Evolutionary conservation across 2,329 filamentous ascomycete genomes (phyloP), one percentile per base, ranked within the genome.

Genomic region (Aspergillus sp.): DNA sequence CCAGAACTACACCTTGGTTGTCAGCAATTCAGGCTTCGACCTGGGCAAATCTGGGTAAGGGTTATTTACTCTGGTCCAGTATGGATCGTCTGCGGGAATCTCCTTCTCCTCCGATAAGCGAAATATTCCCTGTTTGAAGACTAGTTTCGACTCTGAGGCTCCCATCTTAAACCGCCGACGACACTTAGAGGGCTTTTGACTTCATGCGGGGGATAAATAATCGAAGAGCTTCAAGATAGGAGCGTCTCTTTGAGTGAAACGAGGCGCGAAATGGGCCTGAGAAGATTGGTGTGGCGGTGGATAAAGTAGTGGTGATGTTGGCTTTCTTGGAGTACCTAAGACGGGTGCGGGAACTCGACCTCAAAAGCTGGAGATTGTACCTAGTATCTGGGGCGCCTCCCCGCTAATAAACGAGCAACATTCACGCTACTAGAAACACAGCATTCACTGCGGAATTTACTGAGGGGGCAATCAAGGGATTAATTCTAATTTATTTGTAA

Each of bases 51-150:
- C 35, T 19, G 35, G 17, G 11, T 8, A 19, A 31, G 8, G 71
- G 78, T 96, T 50, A 56, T 21, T 56, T 35, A 56, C 92, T 73
- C 91, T 90, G 63, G 90, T 88, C 95, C 95, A 99, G 79, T 96
- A 97, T 17, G 86, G 82, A 79, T 97, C 91, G 76, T 95, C 89
- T 56, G 91, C 86, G 59, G 91, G 84, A 71, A 98, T 97, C 73
- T 90, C 84, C 65, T 88, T 87, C 74, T 96, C 90, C 75, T 96
- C 92, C n/a, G 92, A 95, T 59, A 99, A 86, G 72, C 90, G 87
- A 81, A 98, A 97, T 80, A 98, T 96, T 78, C 93, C 93, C 79
- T 96, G 91, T 79, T 97, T 98, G 84, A 99, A 98, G 73, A 93
- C 91, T 73, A 98, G 87, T 84, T 98, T 98, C 70, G 93, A 98